These are phyloP conservation scores for Ophiorrhiza pumila DNA, from an alignment of 257 asterid genomes.

Conservation along the genomic window DNA sequence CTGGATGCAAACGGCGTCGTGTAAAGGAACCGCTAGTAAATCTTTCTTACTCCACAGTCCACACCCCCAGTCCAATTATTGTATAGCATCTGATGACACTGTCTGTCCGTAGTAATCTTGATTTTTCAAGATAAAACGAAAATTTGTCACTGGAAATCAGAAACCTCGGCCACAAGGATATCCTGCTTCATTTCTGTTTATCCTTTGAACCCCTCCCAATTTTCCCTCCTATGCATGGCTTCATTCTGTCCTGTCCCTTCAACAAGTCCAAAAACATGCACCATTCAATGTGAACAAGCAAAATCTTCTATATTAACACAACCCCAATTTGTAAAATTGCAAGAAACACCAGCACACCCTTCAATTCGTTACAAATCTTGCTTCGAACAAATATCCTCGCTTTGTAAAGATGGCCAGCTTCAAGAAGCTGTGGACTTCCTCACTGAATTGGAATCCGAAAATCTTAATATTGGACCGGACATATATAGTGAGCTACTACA, in stretches of 20 bases:
- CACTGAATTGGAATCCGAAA: conserved; percentile 19
- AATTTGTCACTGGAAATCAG: background rate
- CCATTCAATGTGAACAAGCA: conserved; percentile 11
- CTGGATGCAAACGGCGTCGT: too few species aligned
- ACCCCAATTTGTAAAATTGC: conserved; percentile 8
- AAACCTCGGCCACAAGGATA: conserved; percentile 8
- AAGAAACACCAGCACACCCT: conserved; percentile 8
- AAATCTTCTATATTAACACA: background rate
- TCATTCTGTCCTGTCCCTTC: conserved; percentile 15
- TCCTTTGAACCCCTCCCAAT: background rate
- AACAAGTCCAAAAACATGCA: background rate
- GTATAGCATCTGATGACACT: too few species aligned
- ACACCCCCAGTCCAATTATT: too few species aligned
- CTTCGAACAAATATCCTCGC: conserved; percentile 19
- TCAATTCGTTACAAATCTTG: conserved; percentile 1
- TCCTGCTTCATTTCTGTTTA: conserved; percentile 7
- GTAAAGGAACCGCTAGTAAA: too few species aligned
- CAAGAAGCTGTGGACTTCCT: conserved; percentile 24
- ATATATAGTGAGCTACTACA: conserved; percentile 31
- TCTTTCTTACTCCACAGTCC: too few species aligned
- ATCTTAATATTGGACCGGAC: conserved; percentile 22
- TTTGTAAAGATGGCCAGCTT: conserved; percentile 29
- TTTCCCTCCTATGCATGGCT: conserved; percentile 22
- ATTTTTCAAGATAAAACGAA: background rate
- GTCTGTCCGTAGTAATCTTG: background rate